Conservation (phyloP, 2,329 filamentous ascomycete species). For the Colletotrichum sp. region DNA sequence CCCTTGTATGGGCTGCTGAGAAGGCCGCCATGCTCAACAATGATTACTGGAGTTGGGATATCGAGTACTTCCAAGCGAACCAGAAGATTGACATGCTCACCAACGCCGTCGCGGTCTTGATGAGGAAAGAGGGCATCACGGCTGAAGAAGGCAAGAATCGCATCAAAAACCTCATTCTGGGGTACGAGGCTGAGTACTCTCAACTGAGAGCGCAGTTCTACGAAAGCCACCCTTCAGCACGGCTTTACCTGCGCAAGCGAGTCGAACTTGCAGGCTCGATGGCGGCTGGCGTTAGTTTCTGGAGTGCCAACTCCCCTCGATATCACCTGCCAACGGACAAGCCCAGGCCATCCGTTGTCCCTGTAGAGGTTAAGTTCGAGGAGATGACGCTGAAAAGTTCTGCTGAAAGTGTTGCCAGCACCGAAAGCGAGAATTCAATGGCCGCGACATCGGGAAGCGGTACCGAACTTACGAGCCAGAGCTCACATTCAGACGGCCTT, state of each 20-base stretch:
- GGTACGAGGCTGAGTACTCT: background rate
- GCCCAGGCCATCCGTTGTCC: background rate
- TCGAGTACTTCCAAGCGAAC: background rate
- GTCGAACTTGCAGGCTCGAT: background rate
- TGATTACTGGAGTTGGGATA: background rate
- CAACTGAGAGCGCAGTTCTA: background rate
- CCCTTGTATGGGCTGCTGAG: background rate
- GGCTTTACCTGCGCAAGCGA: background rate
- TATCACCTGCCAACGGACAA: background rate
- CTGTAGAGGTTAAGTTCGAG: background rate
- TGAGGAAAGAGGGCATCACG: background rate
- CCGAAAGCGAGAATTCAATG: background rate
- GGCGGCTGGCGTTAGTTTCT: background rate
- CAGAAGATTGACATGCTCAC: background rate
- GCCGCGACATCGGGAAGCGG: background rate
- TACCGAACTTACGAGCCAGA: background rate
- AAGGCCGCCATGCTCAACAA: background rate
- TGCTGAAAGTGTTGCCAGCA: background rate
- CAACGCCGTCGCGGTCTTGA: background rate
- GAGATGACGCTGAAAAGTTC: background rate
- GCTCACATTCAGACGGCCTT: background rate
- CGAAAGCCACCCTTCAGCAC: background rate
- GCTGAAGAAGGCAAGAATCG: background rate
- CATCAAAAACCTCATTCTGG: background rate
- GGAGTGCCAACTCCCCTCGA: background rate